phyloP scores from a whole-genome alignment of 2,329 filamentous ascomycete species.

The Diaporthe caulivora region DNA sequence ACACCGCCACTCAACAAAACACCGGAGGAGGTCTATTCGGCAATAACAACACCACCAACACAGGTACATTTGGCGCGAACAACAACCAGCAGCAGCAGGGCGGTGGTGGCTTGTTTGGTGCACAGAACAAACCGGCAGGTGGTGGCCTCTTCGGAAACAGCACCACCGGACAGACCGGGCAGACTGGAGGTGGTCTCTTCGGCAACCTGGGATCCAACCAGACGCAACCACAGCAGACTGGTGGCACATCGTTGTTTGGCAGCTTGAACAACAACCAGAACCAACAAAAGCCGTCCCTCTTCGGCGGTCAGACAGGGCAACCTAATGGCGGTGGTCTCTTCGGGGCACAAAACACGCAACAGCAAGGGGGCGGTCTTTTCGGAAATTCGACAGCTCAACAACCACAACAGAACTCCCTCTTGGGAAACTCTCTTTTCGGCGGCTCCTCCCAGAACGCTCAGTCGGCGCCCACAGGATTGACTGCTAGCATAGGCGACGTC shows the following conservation, averaged over 20 bases:
- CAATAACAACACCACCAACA: constrained; percentile 46
- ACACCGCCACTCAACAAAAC: constrained; percentile 44
- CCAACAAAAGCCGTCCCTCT: constrained; percentile 68
- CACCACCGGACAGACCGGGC: constrained; percentile 51
- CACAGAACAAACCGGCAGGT: constrained; percentile 54
- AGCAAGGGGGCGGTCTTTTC: constrained; percentile 58
- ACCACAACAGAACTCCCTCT: constrained; percentile 58
- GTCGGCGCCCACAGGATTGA: constrained; percentile 74
- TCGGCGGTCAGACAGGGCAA: constrained; percentile 62
- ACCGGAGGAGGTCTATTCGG: constrained; percentile 52
- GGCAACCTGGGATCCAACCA: constrained; percentile 54
- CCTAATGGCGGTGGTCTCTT: constrained; percentile 66
- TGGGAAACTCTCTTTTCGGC: constrained; percentile 71
- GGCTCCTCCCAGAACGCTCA: constrained; percentile 62
- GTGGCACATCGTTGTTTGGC: constrained; percentile 60
- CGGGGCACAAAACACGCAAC: constrained; percentile 60
- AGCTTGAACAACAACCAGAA: constrained; percentile 57
- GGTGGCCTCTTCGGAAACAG: constrained; percentile 64
- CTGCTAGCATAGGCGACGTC: constrained; percentile 83
- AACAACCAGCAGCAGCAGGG: constrained; percentile 42
- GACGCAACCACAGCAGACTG: constrained; percentile 53
- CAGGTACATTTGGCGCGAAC: constrained; percentile 43
- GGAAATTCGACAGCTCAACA: constrained; percentile 61
- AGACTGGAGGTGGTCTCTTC: constrained; percentile 64
- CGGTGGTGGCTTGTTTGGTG: constrained; percentile 57